Percentiles rank a stretch among this genome's conserved stretches.
phyloP scores from a whole-genome alignment of 2,329 filamentous ascomycete species.

The Reticulascus tulasneorum region DNA sequence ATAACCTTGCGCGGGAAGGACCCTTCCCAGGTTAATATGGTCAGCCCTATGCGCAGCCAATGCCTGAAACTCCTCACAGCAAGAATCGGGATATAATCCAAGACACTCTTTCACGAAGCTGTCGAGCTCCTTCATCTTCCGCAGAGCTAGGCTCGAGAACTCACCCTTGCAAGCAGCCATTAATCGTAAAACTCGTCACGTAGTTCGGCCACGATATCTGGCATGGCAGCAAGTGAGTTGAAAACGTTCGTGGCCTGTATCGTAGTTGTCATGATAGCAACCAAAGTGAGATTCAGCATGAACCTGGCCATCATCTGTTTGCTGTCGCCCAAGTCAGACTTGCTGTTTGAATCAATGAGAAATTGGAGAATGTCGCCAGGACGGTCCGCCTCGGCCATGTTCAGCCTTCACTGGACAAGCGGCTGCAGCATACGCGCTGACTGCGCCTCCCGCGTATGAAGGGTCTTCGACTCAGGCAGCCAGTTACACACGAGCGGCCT shows the following conservation, averaged over 20 bases:
- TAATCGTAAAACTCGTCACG: constrained; percentile 46
- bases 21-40: constrained; percentile 35
- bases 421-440: no score
- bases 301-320: constrained; percentile 35
- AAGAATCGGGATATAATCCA: constrained; percentile 25
- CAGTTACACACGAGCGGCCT: constrained; percentile 28
- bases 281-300: constrained; percentile 41
- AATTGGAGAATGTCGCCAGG: constrained; percentile 48
- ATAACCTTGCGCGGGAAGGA: constrained; percentile 48
- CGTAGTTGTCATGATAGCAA: constrained; percentile 49
- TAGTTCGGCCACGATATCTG: constrained; percentile 45
- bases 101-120: constrained; percentile 36
- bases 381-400: no score
- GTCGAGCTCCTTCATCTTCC: constrained; percentile 34
- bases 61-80: constrained; percentile 25
- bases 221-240: constrained; percentile 47
- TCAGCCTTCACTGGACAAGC: no score
- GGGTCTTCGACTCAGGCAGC: constrained; percentile 30
- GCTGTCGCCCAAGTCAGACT: constrained; percentile 27
- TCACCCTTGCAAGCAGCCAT: constrained; percentile 28
- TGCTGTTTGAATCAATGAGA: constrained; percentile 34
- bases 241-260: constrained; percentile 37
- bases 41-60: constrained; percentile 44
- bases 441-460: no score
- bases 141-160: constrained; percentile 28